phyloP scores from a whole-genome alignment of 495 filamentous ascomycete genomes.

The Trichocladium antarcticum region DNA sequence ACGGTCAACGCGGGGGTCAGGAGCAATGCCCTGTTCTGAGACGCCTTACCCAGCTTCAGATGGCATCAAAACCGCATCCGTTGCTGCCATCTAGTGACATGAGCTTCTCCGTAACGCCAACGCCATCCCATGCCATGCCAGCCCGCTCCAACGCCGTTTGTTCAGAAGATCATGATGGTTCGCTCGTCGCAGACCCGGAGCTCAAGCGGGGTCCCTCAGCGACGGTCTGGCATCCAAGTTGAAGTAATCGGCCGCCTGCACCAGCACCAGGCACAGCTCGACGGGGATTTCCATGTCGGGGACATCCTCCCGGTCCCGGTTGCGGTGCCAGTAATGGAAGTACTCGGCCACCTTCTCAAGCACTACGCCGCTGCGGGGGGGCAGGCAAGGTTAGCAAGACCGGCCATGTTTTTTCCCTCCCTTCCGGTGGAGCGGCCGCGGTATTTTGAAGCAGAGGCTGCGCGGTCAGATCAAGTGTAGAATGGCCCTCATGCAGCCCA shows the following conservation, averaged over 20 bases:
- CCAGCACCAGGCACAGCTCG: constrained; percentile 77
- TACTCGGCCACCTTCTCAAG: constrained; percentile 90
- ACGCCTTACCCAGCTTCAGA: background rate
- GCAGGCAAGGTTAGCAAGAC: constrained; percentile 4
- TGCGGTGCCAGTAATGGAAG: constrained; percentile 78
- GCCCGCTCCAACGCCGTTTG: background rate
- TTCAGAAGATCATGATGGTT: background rate
- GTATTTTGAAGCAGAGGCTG: constrained; percentile 1
- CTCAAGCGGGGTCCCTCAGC: background rate
- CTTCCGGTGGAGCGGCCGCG: background rate
- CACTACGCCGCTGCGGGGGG: constrained; percentile 51
- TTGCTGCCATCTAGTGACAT: background rate
- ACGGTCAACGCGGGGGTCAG: background rate
- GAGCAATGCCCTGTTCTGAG: background rate
- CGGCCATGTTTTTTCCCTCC: background rate
- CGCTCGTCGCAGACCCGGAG: background rate
- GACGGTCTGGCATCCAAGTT: constrained; percentile 29
- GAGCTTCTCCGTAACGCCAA: background rate
- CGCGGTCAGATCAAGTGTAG: constrained; percentile 50
- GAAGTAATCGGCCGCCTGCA: constrained; percentile 83
- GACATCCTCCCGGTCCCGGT: constrained; percentile 63
- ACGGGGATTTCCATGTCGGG: constrained; percentile 84
- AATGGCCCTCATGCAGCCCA: constrained; percentile 35
- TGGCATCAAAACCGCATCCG: background rate
- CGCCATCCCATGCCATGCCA: background rate